Evolutionary conservation across 2,329 filamentous ascomycete species (phyloP), one percentile per base, ranked within the genome.

Genomic region (Aspergillus viridinutans): DNA sequence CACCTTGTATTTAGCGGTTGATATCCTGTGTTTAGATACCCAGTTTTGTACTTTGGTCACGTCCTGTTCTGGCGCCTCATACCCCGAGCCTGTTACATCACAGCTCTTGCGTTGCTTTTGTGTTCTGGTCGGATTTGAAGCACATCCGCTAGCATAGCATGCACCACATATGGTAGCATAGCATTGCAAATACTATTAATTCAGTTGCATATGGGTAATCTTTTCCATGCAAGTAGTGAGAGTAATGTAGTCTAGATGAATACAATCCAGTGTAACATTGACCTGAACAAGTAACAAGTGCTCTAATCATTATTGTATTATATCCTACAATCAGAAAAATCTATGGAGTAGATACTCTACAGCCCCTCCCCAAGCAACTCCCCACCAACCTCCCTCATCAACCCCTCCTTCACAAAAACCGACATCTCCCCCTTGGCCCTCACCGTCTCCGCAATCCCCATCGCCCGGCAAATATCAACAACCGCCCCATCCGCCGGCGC

Each of bases 401-500:
- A 70, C 52, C 78, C 75, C 70, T 89, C 82, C 7, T 80, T 75
- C 1, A 82, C 79, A 61, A 89, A 87, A 1, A 70, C 66, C 54
- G 79, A 77, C 58, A 80, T 80, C 73, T 88, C 59, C 20, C 55
- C 56, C 60, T 75, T 90, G 1, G 68, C 76, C 38, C 80, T 57
- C 1, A 96, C 79, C 0, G 83, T 86, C 3, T 83, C 83, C 32
- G 81, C 79, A 0, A 91, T 90, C 69, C 92, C 91, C 80, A 97
- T 83, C 0, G 86, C 87, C 55, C 84, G 83, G 62, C 92, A 81
- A n/a, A 96, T 74, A 70, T 96, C 91, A 10, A 86, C 79, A n/a
- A 97, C 71, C 63, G 92, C 89, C 0, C 92, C 89, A 29, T 88
- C 84, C 38, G 85, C 67, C 4, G 86, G 83, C 2, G 85, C 83